These are phyloP conservation scores for Oryza glaberrima DNA, from an alignment of 176 grass and related monocot genomes.

Conservation along the genomic window DNA sequence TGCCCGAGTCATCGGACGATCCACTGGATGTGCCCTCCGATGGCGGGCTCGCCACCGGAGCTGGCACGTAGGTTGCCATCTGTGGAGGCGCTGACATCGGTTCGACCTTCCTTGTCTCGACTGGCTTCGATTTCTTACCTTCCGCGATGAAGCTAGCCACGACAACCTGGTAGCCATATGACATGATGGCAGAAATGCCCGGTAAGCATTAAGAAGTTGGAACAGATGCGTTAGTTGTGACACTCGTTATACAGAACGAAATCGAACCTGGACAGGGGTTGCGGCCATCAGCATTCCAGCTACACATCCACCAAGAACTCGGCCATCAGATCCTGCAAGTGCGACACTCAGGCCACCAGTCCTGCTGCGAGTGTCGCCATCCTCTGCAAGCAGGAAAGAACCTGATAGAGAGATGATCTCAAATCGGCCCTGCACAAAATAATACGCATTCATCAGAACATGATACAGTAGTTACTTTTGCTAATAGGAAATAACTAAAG, in stretches of 20 bases:
- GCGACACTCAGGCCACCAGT: constrained; percentile 92
- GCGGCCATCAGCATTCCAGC: constrained; percentile 94
- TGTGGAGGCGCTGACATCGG: constrained; percentile 63
- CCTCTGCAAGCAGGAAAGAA: constrained; percentile 91
- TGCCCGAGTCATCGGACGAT: constrained; percentile 73
- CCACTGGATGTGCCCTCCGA: constrained; percentile 77
- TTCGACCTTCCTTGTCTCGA: constrained; percentile 69
- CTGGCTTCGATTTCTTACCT: constrained; percentile 84
- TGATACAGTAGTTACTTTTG: neutral
- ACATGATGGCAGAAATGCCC: constrained; percentile 6
- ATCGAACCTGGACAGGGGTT: constrained; percentile 79
- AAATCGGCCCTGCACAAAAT: constrained; percentile 80
- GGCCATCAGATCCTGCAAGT: constrained; percentile 92
- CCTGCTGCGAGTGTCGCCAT: constrained; percentile 88
- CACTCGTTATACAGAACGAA: neutral
- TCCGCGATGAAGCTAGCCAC: constrained; percentile 92
- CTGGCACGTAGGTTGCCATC: constrained; percentile 60
- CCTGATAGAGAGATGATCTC: constrained; percentile 98
- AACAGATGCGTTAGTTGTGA: neutral
- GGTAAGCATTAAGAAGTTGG: neutral
- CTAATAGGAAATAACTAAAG: neutral
- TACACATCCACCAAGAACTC: constrained; percentile 92
- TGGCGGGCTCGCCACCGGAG: constrained; percentile 60
- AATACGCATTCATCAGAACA: constrained; percentile 3
- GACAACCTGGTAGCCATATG: constrained; percentile 63